Evolutionary conservation across 208 protist genomes (phyloP), one percentile per base, ranked within the genome.

Genomic region (Phytomonas sp.): DNA sequence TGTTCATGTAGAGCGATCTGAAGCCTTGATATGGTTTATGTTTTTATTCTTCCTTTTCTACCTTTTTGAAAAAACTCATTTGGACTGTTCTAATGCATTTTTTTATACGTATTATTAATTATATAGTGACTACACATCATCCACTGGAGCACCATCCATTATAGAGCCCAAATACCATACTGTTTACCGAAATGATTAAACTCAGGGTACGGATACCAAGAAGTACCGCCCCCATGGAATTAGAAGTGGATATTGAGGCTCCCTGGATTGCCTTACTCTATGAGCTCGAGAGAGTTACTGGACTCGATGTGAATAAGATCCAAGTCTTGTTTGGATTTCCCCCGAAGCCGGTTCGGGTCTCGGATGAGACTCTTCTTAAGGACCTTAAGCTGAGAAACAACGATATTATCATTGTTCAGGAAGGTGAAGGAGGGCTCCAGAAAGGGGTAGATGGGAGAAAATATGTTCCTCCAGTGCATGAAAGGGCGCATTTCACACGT

Each of bases 401-500:
- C 60, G 89, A 94, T 43, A 83, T 79, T 62, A 73, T 97, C 30
- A 92, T 87, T 68, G 66, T 96, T 28, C 88, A 96, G 69, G 82
- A 88, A n/a, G 90, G 90, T 13, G 82, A 89, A 71, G 87, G 81
- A 6, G 93, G 94, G 60, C 66, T 82, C 11, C 20, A 75, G 36
- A 64, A 80, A 31, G 87, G 81, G 9, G 76, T 83, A 30, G 90
- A 66, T 0, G 84, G 77, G 2, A 78, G 87, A 43, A 79, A 78
- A 30, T 97, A 97, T 70, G 78, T 96, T n/a, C 91, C 85, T 0
- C 89, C 91, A 20, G 75, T 81, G 0, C 74, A 78, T 8, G 84
- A 95, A 53, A 76, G 68, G 32, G 87, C 83, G 26, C 85, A 91
- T 78, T 95, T 98, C 74, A 87, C 80, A 0, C 88, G 93, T 26